Conservation (phyloP, 2,329 filamentous ascomycete genomes). For the Penicillium sp. region DNA sequence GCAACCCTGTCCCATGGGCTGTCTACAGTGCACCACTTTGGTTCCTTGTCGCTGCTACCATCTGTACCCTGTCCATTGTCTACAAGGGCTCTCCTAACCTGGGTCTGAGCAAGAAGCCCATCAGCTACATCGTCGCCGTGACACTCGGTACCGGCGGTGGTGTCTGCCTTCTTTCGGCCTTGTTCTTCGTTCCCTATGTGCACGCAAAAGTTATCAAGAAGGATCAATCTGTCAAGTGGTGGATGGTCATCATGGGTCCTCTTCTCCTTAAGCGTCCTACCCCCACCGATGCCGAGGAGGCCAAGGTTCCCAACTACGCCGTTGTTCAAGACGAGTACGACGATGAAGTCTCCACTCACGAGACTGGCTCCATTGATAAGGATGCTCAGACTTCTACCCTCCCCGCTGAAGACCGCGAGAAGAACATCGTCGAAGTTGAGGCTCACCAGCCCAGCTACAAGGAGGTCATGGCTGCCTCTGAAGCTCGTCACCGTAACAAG, state of each 20-base stretch:
- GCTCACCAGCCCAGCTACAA: slow-evolving; percentile 60
- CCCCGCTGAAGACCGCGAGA: slow-evolving; percentile 33
- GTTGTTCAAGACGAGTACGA: slow-evolving; percentile 69
- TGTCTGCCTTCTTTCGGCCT: slow-evolving; percentile 58
- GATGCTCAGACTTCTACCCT: slow-evolving; percentile 20
- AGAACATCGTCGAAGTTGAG: slow-evolving; percentile 49
- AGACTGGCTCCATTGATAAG: slow-evolving; percentile 25
- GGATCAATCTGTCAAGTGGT: slow-evolving; percentile 66
- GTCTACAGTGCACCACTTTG: slow-evolving; percentile 73
- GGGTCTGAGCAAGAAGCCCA: slow-evolving; percentile 60
- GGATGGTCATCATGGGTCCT: slow-evolving; percentile 63
- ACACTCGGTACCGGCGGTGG: slow-evolving; percentile 65
- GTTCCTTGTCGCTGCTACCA: slow-evolving; percentile 72
- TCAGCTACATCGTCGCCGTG: slow-evolving; percentile 67
- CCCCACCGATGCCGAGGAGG: slow-evolving; percentile 54
- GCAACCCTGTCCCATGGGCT: slow-evolving; percentile 70
- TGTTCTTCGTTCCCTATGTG: slow-evolving; percentile 75
- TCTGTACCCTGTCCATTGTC: slow-evolving; percentile 75
- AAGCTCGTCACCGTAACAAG: slow-evolving; percentile 62
- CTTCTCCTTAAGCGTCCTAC: slow-evolving; percentile 62
- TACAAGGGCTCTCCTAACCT: slow-evolving; percentile 77
- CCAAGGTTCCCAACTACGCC: slow-evolving; percentile 71
- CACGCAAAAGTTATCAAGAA: slow-evolving; percentile 68
- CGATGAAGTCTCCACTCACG: slow-evolving; percentile 38
- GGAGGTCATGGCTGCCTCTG: slow-evolving; percentile 59